phyloP scores from a whole-genome alignment of 345 rosid genomes.

The Linum usitatissimum region DNA sequence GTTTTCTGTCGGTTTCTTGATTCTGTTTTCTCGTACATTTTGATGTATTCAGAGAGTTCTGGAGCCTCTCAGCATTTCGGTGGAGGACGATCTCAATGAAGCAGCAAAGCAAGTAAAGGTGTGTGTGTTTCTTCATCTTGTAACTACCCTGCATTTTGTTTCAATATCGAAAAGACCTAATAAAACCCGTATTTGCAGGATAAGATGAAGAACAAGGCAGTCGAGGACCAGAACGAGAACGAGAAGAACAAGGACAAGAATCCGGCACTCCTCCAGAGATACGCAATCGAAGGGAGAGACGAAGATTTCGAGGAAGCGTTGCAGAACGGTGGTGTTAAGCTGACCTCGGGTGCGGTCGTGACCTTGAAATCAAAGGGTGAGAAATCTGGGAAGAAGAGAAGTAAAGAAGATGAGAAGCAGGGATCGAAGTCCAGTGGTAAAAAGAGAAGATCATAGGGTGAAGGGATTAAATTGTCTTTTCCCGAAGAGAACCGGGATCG shows the following conservation, averaged over 20 bases:
- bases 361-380: slow-evolving; percentile 47
- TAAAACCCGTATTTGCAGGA: slow-evolving; percentile 24
- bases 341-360: slow-evolving; percentile 43
- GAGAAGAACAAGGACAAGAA: slow-evolving; percentile 30
- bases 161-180: slow-evolving; percentile 2
- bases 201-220: slow-evolving; percentile 50
- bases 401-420: neutral
- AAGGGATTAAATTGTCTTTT: neutral
- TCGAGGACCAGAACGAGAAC: neutral
- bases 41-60: slow-evolving; percentile 39
- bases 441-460: neutral
- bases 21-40: neutral
- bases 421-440: slow-evolving; percentile 1
- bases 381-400: slow-evolving; percentile 3
- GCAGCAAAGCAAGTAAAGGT: slow-evolving; percentile 86
- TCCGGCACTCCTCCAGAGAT: slow-evolving; percentile 56
- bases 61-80: slow-evolving; percentile 67
- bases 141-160: neutral
- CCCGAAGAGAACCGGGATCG: neutral
- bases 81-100: slow-evolving; percentile 81
- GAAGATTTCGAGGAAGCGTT: slow-evolving; percentile 59
- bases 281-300: slow-evolving; percentile 50
- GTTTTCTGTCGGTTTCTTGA: neutral
- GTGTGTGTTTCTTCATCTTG: neutral
- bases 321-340: slow-evolving; percentile 39